Conservation (phyloP, 2,329 filamentous ascomycete species). For the Rutstroemia sp. region DNA sequence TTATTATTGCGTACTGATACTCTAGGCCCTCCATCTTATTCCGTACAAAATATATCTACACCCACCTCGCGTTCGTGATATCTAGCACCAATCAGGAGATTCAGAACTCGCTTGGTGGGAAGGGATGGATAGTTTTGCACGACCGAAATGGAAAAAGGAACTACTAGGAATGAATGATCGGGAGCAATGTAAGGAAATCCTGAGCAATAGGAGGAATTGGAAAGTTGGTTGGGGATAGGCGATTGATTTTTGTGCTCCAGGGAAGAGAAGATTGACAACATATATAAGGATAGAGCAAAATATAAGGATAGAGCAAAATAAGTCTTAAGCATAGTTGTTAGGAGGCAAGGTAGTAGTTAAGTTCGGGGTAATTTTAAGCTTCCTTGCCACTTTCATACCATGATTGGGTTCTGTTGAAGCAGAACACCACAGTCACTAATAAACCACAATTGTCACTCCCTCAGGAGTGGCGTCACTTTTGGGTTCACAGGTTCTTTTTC, state of each 20-base stretch:
- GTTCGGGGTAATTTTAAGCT: no score
- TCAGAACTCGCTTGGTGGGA: conserved; percentile 48
- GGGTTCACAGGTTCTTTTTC: no score
- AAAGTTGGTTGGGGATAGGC: neutral
- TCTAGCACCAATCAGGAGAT: conserved; percentile 66
- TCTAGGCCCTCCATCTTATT: conserved; percentile 72
- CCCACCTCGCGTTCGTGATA: conserved; percentile 52
- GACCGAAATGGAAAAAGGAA: conserved; percentile 14
- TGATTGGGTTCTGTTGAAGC: no score
- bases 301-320: no score
- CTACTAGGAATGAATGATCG: neutral
- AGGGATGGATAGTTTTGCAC: conserved; percentile 22
- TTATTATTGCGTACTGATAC: conserved; percentile 43
- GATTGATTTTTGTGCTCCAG: neutral
- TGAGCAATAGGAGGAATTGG: conserved; percentile 14
- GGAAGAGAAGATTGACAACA: no score
- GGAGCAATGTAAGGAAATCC: conserved; percentile 10
- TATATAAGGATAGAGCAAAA: no score
- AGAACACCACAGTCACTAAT: no score
- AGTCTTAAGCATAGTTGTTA: no score
- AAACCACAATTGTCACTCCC: no score
- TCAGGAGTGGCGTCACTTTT: no score
- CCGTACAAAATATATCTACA: conserved; percentile 71
- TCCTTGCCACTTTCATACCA: no score
- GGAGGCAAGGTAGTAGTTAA: no score